These are phyloP conservation scores for Spergularia azorica DNA, from an alignment of 179 eudicot species.

Conservation along the genomic window DNA sequence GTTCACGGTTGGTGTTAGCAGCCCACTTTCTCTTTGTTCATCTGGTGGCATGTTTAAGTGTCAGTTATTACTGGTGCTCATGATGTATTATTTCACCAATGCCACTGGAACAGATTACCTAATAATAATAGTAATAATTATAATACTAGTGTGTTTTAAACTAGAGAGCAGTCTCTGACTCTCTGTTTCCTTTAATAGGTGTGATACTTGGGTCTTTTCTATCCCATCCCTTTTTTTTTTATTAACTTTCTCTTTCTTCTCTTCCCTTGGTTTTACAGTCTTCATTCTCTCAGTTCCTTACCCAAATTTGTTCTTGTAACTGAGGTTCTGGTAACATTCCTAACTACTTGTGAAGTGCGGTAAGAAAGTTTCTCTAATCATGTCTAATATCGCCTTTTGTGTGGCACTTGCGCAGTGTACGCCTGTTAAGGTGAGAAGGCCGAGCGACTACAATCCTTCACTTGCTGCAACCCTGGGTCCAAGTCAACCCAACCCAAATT, in stretches of 20 bases:
- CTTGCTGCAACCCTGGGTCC: slow-evolving; percentile 62
- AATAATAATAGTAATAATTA: too few relatives aligned
- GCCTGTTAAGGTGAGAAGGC: slow-evolving; percentile 57
- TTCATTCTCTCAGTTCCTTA: background rate
- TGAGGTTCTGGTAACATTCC: background rate
- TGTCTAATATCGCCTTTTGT: background rate
- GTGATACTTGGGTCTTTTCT: background rate
- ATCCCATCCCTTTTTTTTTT: background rate
- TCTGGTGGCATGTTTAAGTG: too few relatives aligned
- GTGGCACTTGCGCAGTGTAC: slow-evolving; percentile 34
- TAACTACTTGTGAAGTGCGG: slow-evolving; percentile 1
- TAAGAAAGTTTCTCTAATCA: background rate
- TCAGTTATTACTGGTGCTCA: too few relatives aligned
- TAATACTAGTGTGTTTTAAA: too few relatives aligned
- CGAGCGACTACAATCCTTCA: slow-evolving; percentile 58
- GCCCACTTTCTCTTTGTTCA: too few relatives aligned
- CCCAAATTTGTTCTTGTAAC: background rate
- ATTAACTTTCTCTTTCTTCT: background rate
- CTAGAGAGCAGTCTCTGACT: background rate
- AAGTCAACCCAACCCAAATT: slow-evolving; percentile 57
- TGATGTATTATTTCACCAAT: too few relatives aligned
- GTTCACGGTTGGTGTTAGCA: too few relatives aligned
- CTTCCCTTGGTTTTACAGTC: background rate
- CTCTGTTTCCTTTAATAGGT: background rate
- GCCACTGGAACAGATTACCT: too few relatives aligned